Evolutionary conservation across 495 filamentous ascomycete species (phyloP), one percentile per base, ranked within the genome.

Genomic region (Annulohypoxylon moriforme): DNA sequence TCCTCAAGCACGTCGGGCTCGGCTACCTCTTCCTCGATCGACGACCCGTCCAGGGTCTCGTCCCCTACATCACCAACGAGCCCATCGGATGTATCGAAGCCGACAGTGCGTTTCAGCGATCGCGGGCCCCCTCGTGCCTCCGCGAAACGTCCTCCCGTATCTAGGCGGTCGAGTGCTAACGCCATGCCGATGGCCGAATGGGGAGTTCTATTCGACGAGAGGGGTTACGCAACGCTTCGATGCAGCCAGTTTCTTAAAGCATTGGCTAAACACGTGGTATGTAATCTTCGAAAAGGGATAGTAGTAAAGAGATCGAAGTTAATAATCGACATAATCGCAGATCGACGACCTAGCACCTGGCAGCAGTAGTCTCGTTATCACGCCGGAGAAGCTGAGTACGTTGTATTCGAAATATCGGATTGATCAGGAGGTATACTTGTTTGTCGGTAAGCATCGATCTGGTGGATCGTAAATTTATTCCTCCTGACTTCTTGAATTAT

Each of bases 231-330:
- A 7, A 96, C 92, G 0, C 75, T 83, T 44, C 85, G 91, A 67
- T 82, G 94, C 18, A 87, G 89, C 0, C 85, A 92, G 68, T 90
- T 97, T 44, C 80, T 97, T 63, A 84, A 90, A 31, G 93, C 92
- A 1, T 81, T 97, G 61, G 94, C 93, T 16, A 83, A 90, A 34
- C 91, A 94, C 76, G 83, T 98, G 74, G 93, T 95, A 84, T 71
- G 87, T 79, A 18, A 22, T 29, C 11, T 14, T 16, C 31, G 8
- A 63, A 33, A 58, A 2, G 6, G 2, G 9, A 20, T 44, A 11
- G 7, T 16, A 24, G 9, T 25, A 27, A 34, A 5, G 14, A 7
- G 38, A 40, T 49, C 18, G 27, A n/a, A 67, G 16, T 49, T 69
- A 53, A 61, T 59, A 16, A 80, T 83, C 50, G 83, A 60, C 57